These are phyloP conservation scores for Diversispora eburnea DNA, from an alignment of 192 early-diverging fungal genomes.

Conservation along the genomic window DNA sequence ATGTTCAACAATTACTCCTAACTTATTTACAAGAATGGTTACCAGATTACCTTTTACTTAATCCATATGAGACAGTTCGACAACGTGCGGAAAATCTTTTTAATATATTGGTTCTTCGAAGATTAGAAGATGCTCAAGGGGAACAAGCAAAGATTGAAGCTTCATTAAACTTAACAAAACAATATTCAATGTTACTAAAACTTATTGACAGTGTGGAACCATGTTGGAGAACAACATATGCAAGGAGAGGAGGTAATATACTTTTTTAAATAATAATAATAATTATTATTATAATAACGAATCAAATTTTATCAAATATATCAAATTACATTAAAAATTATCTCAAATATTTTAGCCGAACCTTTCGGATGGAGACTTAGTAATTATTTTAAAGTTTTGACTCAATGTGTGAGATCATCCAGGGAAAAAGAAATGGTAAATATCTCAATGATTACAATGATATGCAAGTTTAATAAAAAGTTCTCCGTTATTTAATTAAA, in stretches of 20 bases:
- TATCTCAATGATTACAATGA: background rate
- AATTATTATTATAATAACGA: background rate
- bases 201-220: slow-evolving; percentile 3
- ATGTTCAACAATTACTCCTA: slow-evolving; percentile 1
- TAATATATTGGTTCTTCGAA: slow-evolving; percentile 15
- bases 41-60: slow-evolving; percentile 12
- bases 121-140: slow-evolving; percentile 7
- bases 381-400: slow-evolving; percentile 20
- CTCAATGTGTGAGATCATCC: slow-evolving; percentile 13
- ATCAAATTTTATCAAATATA: background rate
- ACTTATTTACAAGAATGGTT: slow-evolving; percentile 6
- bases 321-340: background rate
- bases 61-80: slow-evolving; percentile 10
- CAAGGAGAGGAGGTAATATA: slow-evolving; percentile 17
- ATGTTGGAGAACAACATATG: slow-evolving; percentile 9
- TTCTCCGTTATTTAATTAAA: background rate
- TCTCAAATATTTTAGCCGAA: background rate
- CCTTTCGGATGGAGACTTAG: slow-evolving; percentile 25
- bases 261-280: background rate
- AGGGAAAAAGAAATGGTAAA: slow-evolving; percentile 19
- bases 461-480: background rate
- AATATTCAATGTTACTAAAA: slow-evolving; percentile 10
- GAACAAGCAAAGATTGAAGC: slow-evolving; percentile 1
- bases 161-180: background rate
- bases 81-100: slow-evolving; percentile 19